Conservation (phyloP, 2,329 filamentous ascomycete genomes). For the Cyanodermella asteris region DNA sequence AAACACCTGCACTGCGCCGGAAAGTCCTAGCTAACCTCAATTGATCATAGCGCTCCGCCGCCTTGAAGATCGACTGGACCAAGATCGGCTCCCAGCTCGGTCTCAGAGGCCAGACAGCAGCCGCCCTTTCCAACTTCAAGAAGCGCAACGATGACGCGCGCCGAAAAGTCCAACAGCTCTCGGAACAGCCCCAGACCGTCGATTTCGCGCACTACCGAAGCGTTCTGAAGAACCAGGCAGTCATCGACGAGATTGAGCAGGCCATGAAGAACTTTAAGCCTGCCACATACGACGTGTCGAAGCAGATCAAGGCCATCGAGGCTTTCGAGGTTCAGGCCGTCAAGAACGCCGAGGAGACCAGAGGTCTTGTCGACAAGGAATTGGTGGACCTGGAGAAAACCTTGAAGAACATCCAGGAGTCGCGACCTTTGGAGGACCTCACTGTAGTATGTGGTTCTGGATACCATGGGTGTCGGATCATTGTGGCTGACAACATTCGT, state of each 20-base stretch:
- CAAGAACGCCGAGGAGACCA: constrained; percentile 92
- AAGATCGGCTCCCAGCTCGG: constrained; percentile 86
- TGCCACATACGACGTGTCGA: constrained; percentile 69
- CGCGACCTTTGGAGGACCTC: constrained; percentile 86
- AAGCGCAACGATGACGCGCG: constrained; percentile 98
- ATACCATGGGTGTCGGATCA: neutral
- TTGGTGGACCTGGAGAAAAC: constrained; percentile 86
- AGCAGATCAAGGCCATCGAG: constrained; percentile 96
- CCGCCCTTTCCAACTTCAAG: constrained; percentile 90
- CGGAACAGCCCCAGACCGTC: constrained; percentile 64
- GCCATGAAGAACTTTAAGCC: constrained; percentile 85
- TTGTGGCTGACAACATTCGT: constrained; percentile 8
- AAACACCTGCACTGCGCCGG: constrained; percentile 8
- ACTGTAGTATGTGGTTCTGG: constrained; percentile 52
- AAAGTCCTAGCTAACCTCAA: constrained; percentile 8
- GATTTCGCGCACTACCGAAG: constrained; percentile 88
- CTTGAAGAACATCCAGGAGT: constrained; percentile 89
- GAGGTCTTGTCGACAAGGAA: constrained; percentile 87
- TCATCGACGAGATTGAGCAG: constrained; percentile 94
- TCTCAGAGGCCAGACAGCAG: constrained; percentile 82
- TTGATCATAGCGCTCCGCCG: constrained; percentile 54
- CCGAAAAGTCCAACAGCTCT: constrained; percentile 70
- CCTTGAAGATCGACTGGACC: constrained; percentile 97
- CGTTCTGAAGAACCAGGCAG: constrained; percentile 82
- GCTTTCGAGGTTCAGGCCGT: constrained; percentile 92